Evolutionary conservation across 2,329 filamentous ascomycete species (phyloP).

Genomic region (Fusarium brachygibbosum): DNA sequence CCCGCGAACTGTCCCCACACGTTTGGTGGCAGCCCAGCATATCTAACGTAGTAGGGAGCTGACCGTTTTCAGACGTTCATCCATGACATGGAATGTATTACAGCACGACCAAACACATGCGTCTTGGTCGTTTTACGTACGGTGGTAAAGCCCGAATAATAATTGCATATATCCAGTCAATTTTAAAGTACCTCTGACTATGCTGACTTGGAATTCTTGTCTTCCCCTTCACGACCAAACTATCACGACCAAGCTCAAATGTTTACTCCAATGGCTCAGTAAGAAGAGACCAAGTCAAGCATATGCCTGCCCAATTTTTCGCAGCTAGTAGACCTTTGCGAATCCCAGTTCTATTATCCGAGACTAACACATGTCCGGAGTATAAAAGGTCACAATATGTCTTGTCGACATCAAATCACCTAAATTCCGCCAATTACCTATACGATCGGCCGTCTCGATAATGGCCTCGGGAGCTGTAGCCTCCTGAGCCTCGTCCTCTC

Average conservation of each 20-base stretch:
- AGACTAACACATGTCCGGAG: neutral
- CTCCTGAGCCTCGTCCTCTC: conserved; percentile 39
- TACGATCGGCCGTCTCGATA: conserved; percentile 45
- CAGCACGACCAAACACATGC: neutral
- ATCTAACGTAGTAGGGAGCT: neutral
- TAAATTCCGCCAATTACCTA: conserved; percentile 29
- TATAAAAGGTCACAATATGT: neutral
- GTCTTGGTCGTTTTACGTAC: neutral
- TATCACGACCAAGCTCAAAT: neutral
- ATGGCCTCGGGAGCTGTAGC: conserved; percentile 37
- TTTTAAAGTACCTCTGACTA: neutral
- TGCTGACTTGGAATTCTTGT: neutral
- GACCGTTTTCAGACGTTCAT: conserved; percentile 24
- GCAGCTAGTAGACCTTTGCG: neutral
- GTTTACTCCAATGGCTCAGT: neutral
- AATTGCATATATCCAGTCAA: neutral
- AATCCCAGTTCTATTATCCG: neutral
- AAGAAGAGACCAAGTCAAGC: neutral
- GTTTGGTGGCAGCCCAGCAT: too few relatives aligned
- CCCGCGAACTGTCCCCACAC: conserved; percentile 43
- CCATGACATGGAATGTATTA: conserved; percentile 8
- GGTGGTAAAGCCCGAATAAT: neutral
- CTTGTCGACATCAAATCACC: neutral
- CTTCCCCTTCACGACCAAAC: neutral
- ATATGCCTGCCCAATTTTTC: neutral